Percentiles rank a stretch among this genome's conserved stretches.
These are phyloP conservation scores for Fusarium pseudonygamai DNA, from an alignment of 2,329 filamentous ascomycete genomes.

Conservation along the genomic window DNA sequence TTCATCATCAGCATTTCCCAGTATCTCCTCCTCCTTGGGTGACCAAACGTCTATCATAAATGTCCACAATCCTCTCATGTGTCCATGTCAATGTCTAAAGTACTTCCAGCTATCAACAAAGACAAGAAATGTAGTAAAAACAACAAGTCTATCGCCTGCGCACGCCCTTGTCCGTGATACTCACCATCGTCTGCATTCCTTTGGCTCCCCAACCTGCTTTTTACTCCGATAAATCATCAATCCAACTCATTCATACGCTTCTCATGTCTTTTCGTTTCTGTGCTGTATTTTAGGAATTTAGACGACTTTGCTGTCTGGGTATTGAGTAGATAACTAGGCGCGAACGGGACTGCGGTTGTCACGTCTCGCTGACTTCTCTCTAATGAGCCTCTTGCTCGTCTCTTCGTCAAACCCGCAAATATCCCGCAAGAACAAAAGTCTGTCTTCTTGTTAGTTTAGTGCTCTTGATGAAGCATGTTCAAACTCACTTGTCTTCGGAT, in stretches of 20 bases:
- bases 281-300: background rate
- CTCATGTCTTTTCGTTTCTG: background rate
- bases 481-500: conserved; percentile 79
- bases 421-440: conserved; percentile 60
- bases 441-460: conserved; percentile 45
- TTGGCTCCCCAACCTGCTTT: conserved; percentile 15
- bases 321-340: conserved; percentile 16
- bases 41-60: conserved; percentile 41
- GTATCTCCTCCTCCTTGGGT: conserved; percentile 11
- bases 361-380: conserved; percentile 50
- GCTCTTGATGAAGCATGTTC: background rate
- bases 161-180: conserved; percentile 9
- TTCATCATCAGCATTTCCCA: background rate
- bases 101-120: conserved; percentile 25
- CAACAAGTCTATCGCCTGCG: conserved; percentile 26
- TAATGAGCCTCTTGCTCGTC: conserved; percentile 59
- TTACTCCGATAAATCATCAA: conserved; percentile 30
- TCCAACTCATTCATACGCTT: conserved; percentile 25
- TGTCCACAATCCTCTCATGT: conserved; percentile 26
- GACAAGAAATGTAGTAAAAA: conserved; percentile 14
- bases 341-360: conserved; percentile 42
- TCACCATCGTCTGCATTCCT: conserved; percentile 14
- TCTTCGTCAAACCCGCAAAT: conserved; percentile 64
- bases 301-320: background rate
- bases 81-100: conserved; percentile 38